Conservation (phyloP, 257 asterid species). For the Ehretia macrophylla region DNA sequence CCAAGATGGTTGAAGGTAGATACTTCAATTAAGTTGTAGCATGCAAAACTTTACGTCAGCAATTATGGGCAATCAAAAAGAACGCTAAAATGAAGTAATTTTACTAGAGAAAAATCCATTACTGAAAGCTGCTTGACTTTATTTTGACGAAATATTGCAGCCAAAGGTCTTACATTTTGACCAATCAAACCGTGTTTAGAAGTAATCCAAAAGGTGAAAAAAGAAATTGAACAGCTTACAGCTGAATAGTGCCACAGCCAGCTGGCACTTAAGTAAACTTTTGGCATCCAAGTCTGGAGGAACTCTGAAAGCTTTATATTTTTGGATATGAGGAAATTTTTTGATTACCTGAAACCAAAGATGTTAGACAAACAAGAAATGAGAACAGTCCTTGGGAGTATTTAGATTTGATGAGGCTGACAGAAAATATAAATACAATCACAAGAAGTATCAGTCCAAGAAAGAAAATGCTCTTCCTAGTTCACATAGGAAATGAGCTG, state of each 20-base stretch:
- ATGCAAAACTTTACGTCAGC: background rate
- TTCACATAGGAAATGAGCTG: no score
- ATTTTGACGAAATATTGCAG: background rate
- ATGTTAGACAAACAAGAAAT: background rate
- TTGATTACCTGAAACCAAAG: constrained; percentile 45
- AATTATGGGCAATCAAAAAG: background rate
- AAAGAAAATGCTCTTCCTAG: no score
- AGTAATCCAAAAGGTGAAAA: background rate
- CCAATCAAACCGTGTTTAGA: background rate
- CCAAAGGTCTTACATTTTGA: background rate
- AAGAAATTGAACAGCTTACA: constrained; percentile 38
- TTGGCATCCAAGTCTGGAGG: constrained; percentile 47
- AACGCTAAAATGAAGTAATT: background rate
- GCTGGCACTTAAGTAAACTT: constrained; percentile 59
- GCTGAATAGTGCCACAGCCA: constrained; percentile 64
- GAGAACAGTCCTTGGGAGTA: background rate
- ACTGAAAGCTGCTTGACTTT: background rate
- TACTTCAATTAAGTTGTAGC: background rate
- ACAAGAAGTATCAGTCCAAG: no score
- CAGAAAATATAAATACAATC: no score
- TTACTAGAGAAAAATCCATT: background rate
- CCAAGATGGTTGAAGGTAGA: background rate
- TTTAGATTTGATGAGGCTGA: no score
- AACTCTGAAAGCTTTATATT: constrained; percentile 51
- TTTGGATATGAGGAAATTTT: constrained; percentile 75